A percentile compares a stretch with the other conserved stretches of the same genome.
Evolutionary conservation across 257 asterid species (phyloP).

Genomic region (Verbascum thapsus): DNA sequence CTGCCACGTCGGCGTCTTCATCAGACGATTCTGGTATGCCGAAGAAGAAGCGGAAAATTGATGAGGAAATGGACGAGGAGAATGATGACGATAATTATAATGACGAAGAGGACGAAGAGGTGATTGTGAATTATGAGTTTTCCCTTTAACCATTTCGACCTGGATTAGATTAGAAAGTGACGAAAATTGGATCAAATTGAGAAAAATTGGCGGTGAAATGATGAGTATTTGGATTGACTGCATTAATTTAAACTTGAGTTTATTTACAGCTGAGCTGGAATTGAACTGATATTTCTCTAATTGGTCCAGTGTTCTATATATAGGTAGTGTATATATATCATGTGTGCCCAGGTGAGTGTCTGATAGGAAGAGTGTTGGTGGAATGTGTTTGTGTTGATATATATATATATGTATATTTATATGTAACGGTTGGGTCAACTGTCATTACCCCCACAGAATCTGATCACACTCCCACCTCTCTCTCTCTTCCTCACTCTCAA

Average conservation of each 20-base stretch:
- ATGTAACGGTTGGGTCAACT: slow-evolving; percentile 81
- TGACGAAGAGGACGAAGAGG: slow-evolving; percentile 50
- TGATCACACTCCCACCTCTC: slow-evolving; percentile 61
- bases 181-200: slow-evolving; percentile 31
- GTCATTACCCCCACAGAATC: slow-evolving; percentile 84
- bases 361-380: slow-evolving; percentile 26
- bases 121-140: slow-evolving; percentile 36
- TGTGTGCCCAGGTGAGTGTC: slow-evolving; percentile 36
- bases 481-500: slow-evolving; percentile 25
- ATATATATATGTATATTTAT: slow-evolving; percentile 38
- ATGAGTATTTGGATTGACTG: slow-evolving; percentile 33
- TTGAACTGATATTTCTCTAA: slow-evolving; percentile 37
- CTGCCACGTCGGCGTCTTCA: slow-evolving; percentile 44
- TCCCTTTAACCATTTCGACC: slow-evolving; percentile 32
- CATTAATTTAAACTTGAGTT: slow-evolving; percentile 24
- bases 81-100: slow-evolving; percentile 37
- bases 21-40: slow-evolving; percentile 54
- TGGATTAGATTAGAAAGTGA: slow-evolving; percentile 33
- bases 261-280: slow-evolving; percentile 39
- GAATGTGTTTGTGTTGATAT: slow-evolving; percentile 36
- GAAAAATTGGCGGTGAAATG: slow-evolving; percentile 20
- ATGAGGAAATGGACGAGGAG: slow-evolving; percentile 41
- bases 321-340: slow-evolving; percentile 33
- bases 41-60: slow-evolving; percentile 72
- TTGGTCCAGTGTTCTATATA: slow-evolving; percentile 37